Percentiles rank a stretch among this genome's conserved stretches.
Conservation (phyloP, 495 filamentous ascomycete species). For the Gamarada debralockiae region DNA sequence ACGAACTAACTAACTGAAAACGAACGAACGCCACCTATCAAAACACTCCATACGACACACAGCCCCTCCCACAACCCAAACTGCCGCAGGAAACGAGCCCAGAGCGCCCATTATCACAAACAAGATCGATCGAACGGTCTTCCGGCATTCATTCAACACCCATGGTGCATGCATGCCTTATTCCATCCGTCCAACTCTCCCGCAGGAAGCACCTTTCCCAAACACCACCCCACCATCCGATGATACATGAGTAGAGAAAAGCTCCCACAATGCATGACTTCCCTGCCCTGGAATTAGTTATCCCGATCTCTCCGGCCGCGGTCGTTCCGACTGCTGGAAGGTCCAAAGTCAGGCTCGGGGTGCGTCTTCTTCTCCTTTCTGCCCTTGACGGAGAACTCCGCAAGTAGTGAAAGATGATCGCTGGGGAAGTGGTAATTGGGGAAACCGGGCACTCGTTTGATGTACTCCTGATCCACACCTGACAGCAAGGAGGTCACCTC, state of each 20-base stretch:
- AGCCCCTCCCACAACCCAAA: background rate
- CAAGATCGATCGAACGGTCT: too few species aligned
- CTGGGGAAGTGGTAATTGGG: slow-evolving; percentile 97
- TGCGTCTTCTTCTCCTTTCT: slow-evolving; percentile 56
- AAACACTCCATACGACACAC: background rate
- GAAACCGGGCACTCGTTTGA: slow-evolving; percentile 88
- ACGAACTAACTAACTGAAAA: background rate
- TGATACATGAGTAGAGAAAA: slow-evolving; percentile 1
- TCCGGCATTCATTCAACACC: too few species aligned
- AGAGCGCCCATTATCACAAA: too few species aligned
- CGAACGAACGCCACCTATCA: slow-evolving; percentile 2
- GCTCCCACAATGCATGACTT: background rate
- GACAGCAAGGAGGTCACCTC: slow-evolving; percentile 86
- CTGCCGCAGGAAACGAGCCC: too few species aligned
- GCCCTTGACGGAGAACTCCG: slow-evolving; percentile 86
- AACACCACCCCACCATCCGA: background rate
- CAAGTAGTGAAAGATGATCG: slow-evolving; percentile 90
- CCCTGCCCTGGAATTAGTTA: too few species aligned
- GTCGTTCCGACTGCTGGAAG: slow-evolving; percentile 10
- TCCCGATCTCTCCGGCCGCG: too few species aligned
- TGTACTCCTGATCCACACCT: slow-evolving; percentile 85
- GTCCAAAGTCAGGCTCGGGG: slow-evolving; percentile 25
- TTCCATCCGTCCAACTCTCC: too few species aligned
- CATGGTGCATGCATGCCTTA: too few species aligned
- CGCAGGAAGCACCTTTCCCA: background rate